Evolutionary conservation across 768 basidiomycete genomes (phyloP).

Genomic region (Cyclocybe aegerita): DNA sequence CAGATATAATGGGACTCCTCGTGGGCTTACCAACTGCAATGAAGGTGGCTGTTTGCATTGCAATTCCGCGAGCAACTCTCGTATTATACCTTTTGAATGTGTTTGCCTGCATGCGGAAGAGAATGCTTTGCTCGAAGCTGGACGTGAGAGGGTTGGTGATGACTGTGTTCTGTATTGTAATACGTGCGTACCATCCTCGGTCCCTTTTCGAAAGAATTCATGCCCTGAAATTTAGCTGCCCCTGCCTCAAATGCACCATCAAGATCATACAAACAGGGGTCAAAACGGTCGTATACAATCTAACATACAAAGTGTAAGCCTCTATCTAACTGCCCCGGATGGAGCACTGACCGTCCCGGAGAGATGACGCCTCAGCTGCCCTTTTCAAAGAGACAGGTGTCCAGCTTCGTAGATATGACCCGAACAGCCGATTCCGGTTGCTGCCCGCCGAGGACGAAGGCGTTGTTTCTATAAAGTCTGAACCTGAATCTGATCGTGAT

Average conservation of each 20-base stretch:
- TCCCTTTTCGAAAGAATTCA: neutral
- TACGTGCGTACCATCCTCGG: slow-evolving; percentile 57
- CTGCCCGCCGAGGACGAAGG: slow-evolving; percentile 26
- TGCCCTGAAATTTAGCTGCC: slow-evolving; percentile 62
- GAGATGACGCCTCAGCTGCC: slow-evolving; percentile 79
- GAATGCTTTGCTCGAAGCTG: slow-evolving; percentile 93
- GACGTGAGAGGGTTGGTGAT: slow-evolving; percentile 82
- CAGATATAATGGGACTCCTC: slow-evolving; percentile 95
- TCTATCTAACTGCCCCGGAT: neutral
- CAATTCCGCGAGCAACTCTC: slow-evolving; percentile 47
- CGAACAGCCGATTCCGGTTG: slow-evolving; percentile 33
- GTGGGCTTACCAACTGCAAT: slow-evolving; percentile 86
- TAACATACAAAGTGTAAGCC: slow-evolving; percentile 92
- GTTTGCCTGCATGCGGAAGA: slow-evolving; percentile 97
- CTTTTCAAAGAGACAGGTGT: slow-evolving; percentile 84
- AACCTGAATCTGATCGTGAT: slow-evolving; percentile 7
- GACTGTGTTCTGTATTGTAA: slow-evolving; percentile 95
- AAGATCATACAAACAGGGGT: slow-evolving; percentile 97
- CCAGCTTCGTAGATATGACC: slow-evolving; percentile 69
- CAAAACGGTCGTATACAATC: slow-evolving; percentile 88
- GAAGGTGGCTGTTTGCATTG: slow-evolving; percentile 90
- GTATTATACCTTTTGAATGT: slow-evolving; percentile 67
- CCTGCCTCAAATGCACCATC: slow-evolving; percentile 93
- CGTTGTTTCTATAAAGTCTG: slow-evolving; percentile 14
- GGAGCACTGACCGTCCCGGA: slow-evolving; percentile 24